phyloP scores from a whole-genome alignment of 1,284 basidiomycete genomes.

The Austroboletus niveus region DNA sequence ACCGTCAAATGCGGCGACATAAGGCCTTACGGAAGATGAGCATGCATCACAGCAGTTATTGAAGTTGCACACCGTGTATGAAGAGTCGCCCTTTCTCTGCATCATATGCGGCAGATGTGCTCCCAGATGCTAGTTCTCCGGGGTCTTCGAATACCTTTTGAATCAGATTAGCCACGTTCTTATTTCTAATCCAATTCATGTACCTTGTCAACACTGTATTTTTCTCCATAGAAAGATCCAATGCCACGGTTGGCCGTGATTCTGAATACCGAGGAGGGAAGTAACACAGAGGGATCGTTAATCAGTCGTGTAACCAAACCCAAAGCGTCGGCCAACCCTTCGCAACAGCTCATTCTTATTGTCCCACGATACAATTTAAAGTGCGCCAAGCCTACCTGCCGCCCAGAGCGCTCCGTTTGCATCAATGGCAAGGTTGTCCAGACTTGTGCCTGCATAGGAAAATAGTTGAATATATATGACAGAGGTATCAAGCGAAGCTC shows the following conservation, averaged over 20 bases:
- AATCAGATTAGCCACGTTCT: conserved; percentile 5
- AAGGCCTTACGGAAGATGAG: conserved; percentile 22
- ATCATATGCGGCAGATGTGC: conserved; percentile 55
- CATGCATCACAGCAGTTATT: conserved; percentile 6
- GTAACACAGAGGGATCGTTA: conserved; percentile 35
- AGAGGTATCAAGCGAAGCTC: neutral
- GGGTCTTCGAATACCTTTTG: conserved; percentile 62
- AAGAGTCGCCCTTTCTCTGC: conserved; percentile 48
- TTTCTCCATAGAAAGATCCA: conserved; percentile 59
- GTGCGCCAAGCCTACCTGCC: conserved; percentile 40
- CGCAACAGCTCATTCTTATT: neutral
- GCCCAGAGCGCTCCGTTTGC: conserved; percentile 55
- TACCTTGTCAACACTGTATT: conserved; percentile 62
- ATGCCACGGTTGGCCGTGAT: conserved; percentile 52
- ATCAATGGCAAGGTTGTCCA: conserved; percentile 61
- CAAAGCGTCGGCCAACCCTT: conserved; percentile 32
- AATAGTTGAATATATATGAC: neutral
- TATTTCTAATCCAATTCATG: conserved; percentile 3
- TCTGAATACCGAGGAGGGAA: conserved; percentile 50
- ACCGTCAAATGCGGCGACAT: conserved; percentile 34
- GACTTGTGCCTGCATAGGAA: conserved; percentile 37
- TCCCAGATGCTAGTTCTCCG: conserved; percentile 51
- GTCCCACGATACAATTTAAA: neutral
- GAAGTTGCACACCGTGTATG: conserved; percentile 46
- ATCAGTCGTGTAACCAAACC: conserved; percentile 37